A percentile compares a stretch with the other conserved stretches of the same genome.
Conservation (phyloP, 805 yeast genomes). For the Metschnikowia baotianmanensis region DNA sequence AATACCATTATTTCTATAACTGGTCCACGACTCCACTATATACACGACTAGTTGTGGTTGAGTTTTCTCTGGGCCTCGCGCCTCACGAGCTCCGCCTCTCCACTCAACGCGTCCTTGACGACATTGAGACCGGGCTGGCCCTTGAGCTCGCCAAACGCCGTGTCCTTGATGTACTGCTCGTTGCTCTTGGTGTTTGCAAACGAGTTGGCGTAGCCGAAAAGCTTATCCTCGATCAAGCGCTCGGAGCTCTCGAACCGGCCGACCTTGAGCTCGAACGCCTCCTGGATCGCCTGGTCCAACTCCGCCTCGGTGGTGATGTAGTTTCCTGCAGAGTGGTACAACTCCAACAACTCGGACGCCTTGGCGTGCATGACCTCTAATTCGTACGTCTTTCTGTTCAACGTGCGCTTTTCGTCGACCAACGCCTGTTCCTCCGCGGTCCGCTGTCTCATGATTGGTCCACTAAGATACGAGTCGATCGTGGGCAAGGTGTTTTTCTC, state of each 20-base stretch:
- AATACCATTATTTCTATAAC: no score
- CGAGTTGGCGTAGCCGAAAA: slow-evolving; percentile 30
- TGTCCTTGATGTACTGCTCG: slow-evolving; percentile 36
- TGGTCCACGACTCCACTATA: no score
- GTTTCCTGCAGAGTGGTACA: slow-evolving; percentile 66
- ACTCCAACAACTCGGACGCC: slow-evolving; percentile 58
- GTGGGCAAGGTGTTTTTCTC: slow-evolving; percentile 76
- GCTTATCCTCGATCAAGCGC: slow-evolving; percentile 34
- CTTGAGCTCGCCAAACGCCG: slow-evolving; percentile 37
- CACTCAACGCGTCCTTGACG: slow-evolving; percentile 39
- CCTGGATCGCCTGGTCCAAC: slow-evolving; percentile 54
- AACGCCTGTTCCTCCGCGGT: slow-evolving; percentile 65
- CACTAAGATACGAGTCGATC: slow-evolving; percentile 60
- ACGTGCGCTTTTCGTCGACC: slow-evolving; percentile 56
- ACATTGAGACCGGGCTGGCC: slow-evolving; percentile 42
- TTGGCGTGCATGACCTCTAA: slow-evolving; percentile 50
- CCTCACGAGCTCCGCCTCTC: slow-evolving; percentile 34
- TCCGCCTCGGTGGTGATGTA: slow-evolving; percentile 74
- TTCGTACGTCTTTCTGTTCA: slow-evolving; percentile 61
- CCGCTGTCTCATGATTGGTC: slow-evolving; percentile 70
- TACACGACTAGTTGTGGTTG: slow-evolving; percentile 22
- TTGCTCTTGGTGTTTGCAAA: slow-evolving; percentile 28
- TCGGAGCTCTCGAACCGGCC: slow-evolving; percentile 36
- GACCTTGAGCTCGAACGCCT: slow-evolving; percentile 47
- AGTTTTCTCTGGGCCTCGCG: slow-evolving; percentile 36